Evolutionary conservation across 257 asterid species (phyloP).

Genomic region (Solanum clarkiae): DNA sequence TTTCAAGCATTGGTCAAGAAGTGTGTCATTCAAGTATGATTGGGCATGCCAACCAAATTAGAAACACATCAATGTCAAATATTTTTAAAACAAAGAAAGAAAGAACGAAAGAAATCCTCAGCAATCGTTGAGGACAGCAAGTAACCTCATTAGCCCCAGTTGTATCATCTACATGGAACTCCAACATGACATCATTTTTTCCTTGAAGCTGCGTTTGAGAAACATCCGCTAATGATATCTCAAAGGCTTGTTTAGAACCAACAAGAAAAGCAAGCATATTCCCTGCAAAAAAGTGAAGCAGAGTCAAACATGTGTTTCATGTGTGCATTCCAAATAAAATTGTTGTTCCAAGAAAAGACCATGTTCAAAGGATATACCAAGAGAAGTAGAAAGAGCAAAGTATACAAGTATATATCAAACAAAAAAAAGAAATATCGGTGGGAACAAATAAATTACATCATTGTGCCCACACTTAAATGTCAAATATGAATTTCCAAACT

Average conservation of each 20-base stretch:
- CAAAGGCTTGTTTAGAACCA: slow-evolving; percentile 86
- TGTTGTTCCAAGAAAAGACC: background rate
- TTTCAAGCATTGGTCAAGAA: background rate
- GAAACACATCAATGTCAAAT: background rate
- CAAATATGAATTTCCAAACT: background rate
- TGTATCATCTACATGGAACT: slow-evolving; percentile 92
- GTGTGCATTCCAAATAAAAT: background rate
- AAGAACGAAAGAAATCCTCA: background rate
- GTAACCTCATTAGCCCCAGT: slow-evolving; percentile 94
- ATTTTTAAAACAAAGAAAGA: background rate
- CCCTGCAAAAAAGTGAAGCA: slow-evolving; percentile 27
- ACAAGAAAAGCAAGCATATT: slow-evolving; percentile 74
- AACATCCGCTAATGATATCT: slow-evolving; percentile 88
- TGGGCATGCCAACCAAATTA: background rate
- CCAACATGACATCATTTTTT: slow-evolving; percentile 88
- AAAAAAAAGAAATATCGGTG: background rate
- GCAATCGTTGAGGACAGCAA: background rate
- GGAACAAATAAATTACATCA: background rate
- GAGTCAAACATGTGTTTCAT: background rate
- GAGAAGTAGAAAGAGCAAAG: background rate
- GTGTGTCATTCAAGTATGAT: background rate
- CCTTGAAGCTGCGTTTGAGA: slow-evolving; percentile 98
- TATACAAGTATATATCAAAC: background rate
- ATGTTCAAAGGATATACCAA: background rate
- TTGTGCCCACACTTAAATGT: background rate